Evolutionary conservation across 768 basidiomycete genomes (phyloP), one percentile per base, ranked within the genome.

Genomic region (Kondoa malvinella): DNA sequence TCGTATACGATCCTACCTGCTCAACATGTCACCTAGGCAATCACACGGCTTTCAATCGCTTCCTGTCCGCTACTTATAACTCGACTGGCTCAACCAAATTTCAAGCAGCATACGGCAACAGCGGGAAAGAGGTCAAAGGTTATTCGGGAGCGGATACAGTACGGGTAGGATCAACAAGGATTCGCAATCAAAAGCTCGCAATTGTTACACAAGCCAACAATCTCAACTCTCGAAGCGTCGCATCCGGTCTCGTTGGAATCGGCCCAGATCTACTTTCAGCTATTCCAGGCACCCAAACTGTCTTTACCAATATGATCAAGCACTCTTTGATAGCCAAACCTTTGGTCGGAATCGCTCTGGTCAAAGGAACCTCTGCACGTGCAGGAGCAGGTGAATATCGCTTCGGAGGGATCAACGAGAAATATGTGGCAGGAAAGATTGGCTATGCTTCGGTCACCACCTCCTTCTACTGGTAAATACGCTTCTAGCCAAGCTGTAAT

Each of bases 1-100:
- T 63, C n/a, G 30, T 63, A 16, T 63, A 29, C 31, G 61, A 63
- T 32, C 61, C 61, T 26, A 16, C 61, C 30, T 63, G 61, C 61
- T 33, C 27, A 3, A 33, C 16, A 16, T 63, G 61, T n/a, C 14
- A 27, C n/a, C 61, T 33, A 8, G n/a, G n/a, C 33, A 16, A 32
- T 27, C 61, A 63, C 12, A 60, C 58, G 14, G 29, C 61, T 29
- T 63, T 29, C 61, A 30, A 63, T 30, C 33, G n/a, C 27, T 32
- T 21, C 21, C 15, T 17, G 3, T 63, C 61, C 27, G 3, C 12
- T 33, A 63, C 26, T 21, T 63, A 31, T 29, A 32, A 63, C 17
- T 26, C 4, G 29, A 17, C 30, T 32, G 16, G 15, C 14, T 27
- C 40, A 50, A 21, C 8, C 14, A 16, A 3, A 31, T 63, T 63